Conservation (phyloP, 805 yeast genomes). For the Wickerhamiella slavikovae region DNA sequence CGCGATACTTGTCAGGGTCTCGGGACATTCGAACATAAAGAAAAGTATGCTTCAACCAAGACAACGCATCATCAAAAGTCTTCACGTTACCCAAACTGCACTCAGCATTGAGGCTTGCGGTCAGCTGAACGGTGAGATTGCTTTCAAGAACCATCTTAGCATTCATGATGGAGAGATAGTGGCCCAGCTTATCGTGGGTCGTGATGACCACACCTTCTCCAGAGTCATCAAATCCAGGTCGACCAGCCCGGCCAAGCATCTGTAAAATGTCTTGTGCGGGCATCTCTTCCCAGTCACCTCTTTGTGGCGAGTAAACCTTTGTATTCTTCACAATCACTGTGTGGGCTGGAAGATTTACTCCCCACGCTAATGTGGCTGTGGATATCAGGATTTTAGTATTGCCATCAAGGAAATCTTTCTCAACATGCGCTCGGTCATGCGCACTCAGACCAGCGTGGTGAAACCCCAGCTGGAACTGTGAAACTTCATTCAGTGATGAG, state of each 20-base stretch:
- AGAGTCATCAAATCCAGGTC: conserved; percentile 79
- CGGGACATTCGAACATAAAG: conserved; percentile 57
- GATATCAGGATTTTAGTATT: conserved; percentile 67
- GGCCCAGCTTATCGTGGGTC: conserved; percentile 64
- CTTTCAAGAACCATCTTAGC: conserved; percentile 89
- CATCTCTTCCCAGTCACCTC: conserved; percentile 75
- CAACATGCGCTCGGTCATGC: conserved; percentile 55
- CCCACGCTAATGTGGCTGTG: conserved; percentile 93
- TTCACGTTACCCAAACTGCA: conserved; percentile 50
- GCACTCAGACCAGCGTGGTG: conserved; percentile 81
- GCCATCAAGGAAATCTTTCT: conserved; percentile 77
- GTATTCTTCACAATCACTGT: conserved; percentile 89
- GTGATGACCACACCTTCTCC: conserved; percentile 94
- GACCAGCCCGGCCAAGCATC: conserved; percentile 96
- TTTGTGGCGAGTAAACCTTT: conserved; percentile 78
- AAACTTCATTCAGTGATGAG: no score
- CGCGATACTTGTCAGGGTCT: conserved; percentile 56
- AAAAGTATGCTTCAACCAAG: conserved; percentile 68
- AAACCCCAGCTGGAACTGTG: conserved; percentile 34
- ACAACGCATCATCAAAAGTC: conserved; percentile 41
- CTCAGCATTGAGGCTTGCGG: conserved; percentile 74
- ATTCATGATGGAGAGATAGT: conserved; percentile 74
- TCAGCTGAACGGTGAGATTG: conserved; percentile 47
- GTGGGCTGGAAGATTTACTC: conserved; percentile 89
- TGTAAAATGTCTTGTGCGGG: conserved; percentile 89